Evolutionary conservation across 129 eudicot genomes (phyloP).

Genomic region (Ambrosia artemisiifolia): DNA sequence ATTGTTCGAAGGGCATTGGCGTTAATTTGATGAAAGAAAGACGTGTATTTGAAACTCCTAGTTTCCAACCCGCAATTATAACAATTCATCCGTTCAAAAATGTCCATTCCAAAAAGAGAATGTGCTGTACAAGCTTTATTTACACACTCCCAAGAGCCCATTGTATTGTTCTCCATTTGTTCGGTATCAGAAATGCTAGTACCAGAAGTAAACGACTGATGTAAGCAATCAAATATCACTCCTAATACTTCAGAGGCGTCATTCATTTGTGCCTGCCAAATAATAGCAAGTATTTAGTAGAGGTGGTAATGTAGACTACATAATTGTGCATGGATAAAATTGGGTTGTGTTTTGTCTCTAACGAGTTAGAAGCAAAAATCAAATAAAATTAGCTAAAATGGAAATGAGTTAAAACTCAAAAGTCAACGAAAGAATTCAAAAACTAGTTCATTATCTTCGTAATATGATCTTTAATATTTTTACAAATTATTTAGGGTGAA

Average conservation of each 20-base stretch:
- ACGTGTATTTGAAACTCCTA: constrained; percentile 76
- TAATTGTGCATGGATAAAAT: not conserved
- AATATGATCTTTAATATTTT: not conserved
- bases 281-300: constrained; percentile 13
- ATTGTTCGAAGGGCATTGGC: constrained; percentile 92
- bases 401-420: not conserved
- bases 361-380: not conserved
- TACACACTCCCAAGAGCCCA: constrained; percentile 77
- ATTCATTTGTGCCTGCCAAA: constrained; percentile 92
- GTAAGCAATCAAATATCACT: constrained; percentile 89
- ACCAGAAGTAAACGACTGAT: constrained; percentile 58
- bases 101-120: constrained; percentile 87
- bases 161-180: constrained; percentile 44
- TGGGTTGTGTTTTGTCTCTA: not conserved
- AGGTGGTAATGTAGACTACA: not conserved
- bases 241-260: constrained; percentile 98
- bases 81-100: constrained; percentile 84
- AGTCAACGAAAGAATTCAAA: not conserved
- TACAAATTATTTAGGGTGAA: not conserved
- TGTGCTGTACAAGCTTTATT: constrained; percentile 75
- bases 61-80: constrained; percentile 75
- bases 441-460: not conserved
- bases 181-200: constrained; percentile 39
- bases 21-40: constrained; percentile 89
- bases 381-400: not conserved